Base-by-base conservation (phyloP, 2,329 filamentous ascomycete species). In the Pseudofabraea citricarpa region DNA sequence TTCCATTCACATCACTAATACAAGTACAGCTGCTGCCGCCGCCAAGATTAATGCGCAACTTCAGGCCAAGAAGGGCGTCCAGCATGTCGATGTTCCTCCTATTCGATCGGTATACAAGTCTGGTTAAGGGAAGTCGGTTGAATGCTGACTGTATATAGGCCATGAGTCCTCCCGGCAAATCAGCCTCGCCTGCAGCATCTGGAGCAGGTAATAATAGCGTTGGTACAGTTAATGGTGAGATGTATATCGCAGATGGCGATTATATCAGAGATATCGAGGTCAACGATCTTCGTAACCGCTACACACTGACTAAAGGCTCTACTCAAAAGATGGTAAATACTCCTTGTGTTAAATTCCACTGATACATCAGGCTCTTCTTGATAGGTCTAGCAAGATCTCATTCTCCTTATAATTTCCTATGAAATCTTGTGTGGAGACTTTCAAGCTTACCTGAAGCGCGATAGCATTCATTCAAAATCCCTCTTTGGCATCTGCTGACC, bases 311-410 rank as follows among this genome's bases (percentile, higher is more conserved):
- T 53, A 97, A 96, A 74, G 90, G 90, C 61, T 87, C 89, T 59
- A 95, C 90, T 54, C 93, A 97, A 76, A 95, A 95, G 81, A 95
- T 93, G 91, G 93, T 98, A 96, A 95, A 85, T 90, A 84, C 69
- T 69, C 78, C 79, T 77, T 76, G 71, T 78, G 73, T 73, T 67
- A 66, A 70, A 62, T 73, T 71, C 73, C 77, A 79, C 83, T 87
- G 81, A 86, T 86, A 67, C 71, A 70, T 67, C 67, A 63, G 58
- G 59, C 50, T 56, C 54, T 53, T 62, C 58, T 60, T 56, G 62
- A 63, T 56, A 57, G 50, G 52, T 49, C 55, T 53, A 50, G 42
- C 51, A 50, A 49, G 56, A 64, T 41, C 41, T 35, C 20, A 41
- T 41, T 49, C 45, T 51, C 49, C 41, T 48, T 51, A 48, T 53